Evolutionary conservation across 1,139 yeast genomes (phyloP).

Genomic region (Kluyveromyces sp.): DNA sequence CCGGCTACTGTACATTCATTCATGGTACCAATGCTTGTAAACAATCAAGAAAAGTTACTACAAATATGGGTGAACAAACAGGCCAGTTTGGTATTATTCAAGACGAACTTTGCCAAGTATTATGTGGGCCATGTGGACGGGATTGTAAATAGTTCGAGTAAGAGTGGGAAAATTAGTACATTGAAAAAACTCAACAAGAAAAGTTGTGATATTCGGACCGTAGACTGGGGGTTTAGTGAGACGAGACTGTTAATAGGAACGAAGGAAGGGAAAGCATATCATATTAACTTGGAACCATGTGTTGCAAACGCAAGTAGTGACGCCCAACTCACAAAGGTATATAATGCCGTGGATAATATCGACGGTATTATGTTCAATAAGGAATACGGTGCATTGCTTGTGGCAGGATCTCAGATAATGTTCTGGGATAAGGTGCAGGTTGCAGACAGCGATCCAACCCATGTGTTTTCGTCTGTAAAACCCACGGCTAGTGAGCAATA

Average conservation of each 20-base stretch:
- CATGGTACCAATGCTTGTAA: constrained; percentile 15
- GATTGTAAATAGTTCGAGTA: constrained; percentile 7
- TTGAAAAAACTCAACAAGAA: constrained; percentile 20
- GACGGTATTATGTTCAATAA: constrained; percentile 21
- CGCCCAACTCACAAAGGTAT: constrained; percentile 11
- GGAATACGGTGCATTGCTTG: constrained; percentile 16
- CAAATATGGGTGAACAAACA: constrained; percentile 21
- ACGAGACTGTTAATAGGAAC: constrained; percentile 22
- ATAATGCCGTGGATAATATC: constrained; percentile 11
- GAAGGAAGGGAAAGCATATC: constrained; percentile 19
- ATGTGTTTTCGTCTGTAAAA: constrained; percentile 13
- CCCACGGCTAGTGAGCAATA: constrained; percentile 33
- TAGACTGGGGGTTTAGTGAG: constrained; percentile 16
- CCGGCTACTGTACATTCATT: constrained; percentile 22
- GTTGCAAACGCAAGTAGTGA: constrained; percentile 2
- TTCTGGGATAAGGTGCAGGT: constrained; percentile 31
- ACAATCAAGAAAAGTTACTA: constrained; percentile 17
- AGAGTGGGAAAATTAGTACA: constrained; percentile 9
- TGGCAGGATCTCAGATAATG: constrained; percentile 35
- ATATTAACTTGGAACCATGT: constrained; percentile 12
- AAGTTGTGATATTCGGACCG: constrained; percentile 19
- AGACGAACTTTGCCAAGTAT: constrained; percentile 28
- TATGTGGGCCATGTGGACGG: constrained; percentile 15
- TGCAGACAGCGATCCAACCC: constrained; percentile 9
- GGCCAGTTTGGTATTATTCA: constrained; percentile 17